Base-by-base conservation (phyloP, 2,329 filamentous ascomycete genomes). In the Metarhizium sp. region DNA sequence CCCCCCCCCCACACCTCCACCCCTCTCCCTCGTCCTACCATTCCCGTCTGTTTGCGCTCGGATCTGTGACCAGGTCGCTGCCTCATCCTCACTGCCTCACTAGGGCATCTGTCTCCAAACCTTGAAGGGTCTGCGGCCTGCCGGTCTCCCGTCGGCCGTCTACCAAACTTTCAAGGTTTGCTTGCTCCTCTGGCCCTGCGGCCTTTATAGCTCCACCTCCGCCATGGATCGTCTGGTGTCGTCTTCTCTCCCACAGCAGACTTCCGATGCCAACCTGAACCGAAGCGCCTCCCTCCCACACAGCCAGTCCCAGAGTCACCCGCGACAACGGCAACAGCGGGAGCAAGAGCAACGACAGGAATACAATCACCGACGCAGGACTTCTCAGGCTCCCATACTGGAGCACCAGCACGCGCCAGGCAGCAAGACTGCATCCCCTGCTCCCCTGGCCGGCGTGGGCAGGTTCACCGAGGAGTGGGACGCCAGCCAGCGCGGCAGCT, bases 391-490 rank as follows among this genome's bases (percentile, higher is more conserved):
- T 60, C 47, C 56, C 20, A 61, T 59, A 34, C 60, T 58, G 34
- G 61, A 62, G 50, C 60, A 59, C 36, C 63, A 64, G 42, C 52
- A 20, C 48, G 36, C 46, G 30, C 52, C 51, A n/a, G 8, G 25
- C 29, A 38, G 30, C 47, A 56, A 51, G 14, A 47, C 18, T 20
- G 18, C 47, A 1, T 55, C 55, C 46, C 50, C 45, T 11, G 25
- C 45, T n/a, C 29, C 54, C 43, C 52, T 48, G 50, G 36, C 46
- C 13, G 50, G 53, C 4, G 55, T 42, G 49, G 76, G 82, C 58
- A 81, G 76, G 62, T 87, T 88, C 64, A 84, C 80, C 61, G 85
- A 90, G 67, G 82, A 87, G 73, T 88, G 86, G 78, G 85, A 88
- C 71, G 82, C 81, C 52, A 83, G 78, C 63, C 83, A 82, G 63